Evolutionary conservation across 352 stramenopile species (phyloP).

Genomic region (Lagenidium giganteum): DNA sequence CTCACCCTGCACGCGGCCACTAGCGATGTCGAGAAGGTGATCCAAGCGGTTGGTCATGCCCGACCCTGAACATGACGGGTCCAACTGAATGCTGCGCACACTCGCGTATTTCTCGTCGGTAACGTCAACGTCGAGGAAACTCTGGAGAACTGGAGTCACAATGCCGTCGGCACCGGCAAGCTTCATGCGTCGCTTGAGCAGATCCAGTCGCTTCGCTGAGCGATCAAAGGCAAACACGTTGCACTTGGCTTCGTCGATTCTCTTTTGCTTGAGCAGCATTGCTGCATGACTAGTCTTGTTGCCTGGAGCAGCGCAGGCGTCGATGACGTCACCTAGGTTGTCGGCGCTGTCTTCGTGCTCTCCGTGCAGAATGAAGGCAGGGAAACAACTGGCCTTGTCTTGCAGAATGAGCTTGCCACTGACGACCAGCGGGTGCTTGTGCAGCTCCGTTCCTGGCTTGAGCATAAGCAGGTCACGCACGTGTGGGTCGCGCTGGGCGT

Average conservation of each 20-base stretch:
- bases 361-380: constrained; percentile 90
- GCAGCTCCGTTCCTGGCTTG: constrained; percentile 80
- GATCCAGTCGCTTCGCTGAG: constrained; percentile 76
- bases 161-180: constrained; percentile 72
- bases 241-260: constrained; percentile 27
- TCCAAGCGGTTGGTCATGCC: constrained; percentile 93
- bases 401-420: constrained; percentile 92
- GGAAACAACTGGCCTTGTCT: constrained; percentile 98
- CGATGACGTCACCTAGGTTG: constrained; percentile 86
- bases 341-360: constrained; percentile 37
- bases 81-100: constrained; percentile 91
- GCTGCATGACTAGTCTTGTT: constrained; percentile 99
- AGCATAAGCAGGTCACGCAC: constrained; percentile 91
- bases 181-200: constrained; percentile 87
- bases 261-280: constrained; percentile 83
- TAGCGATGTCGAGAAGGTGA: constrained; percentile 86
- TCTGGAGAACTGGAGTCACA: constrained; percentile 84
- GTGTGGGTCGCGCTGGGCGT: constrained; percentile 71
- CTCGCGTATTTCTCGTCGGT: constrained; percentile 71
- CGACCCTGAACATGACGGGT: constrained; percentile 96
- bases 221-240: constrained; percentile 95
- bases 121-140: constrained; percentile 91
- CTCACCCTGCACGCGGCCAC: constrained; percentile 42
- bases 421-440: constrained; percentile 77
- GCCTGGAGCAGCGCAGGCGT: constrained; percentile 96